These are phyloP conservation scores for Orbilia oligospora DNA, from an alignment of 2,329 filamentous ascomycete genomes.

Conservation along the genomic window DNA sequence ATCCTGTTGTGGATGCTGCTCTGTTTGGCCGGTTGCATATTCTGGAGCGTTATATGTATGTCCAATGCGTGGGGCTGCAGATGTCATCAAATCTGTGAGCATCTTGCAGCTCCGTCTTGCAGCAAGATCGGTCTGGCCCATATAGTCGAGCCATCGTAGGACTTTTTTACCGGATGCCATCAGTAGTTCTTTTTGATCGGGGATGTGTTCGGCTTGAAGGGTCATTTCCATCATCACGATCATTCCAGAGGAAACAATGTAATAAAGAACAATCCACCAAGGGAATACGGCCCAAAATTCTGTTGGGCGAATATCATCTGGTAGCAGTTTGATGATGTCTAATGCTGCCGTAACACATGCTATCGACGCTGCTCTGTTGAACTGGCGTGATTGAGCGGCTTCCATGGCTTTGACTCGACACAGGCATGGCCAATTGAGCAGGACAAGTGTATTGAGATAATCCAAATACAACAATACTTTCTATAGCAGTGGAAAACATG, in stretches of 20 bases:
- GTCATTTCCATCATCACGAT: slow-evolving; percentile 62
- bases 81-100: slow-evolving; percentile 62
- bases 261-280: slow-evolving; percentile 64
- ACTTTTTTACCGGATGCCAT: slow-evolving; percentile 63
- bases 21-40: slow-evolving; percentile 22
- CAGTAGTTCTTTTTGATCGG: slow-evolving; percentile 63
- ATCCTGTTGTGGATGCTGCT: slow-evolving; percentile 39
- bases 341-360: slow-evolving; percentile 64
- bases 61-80: slow-evolving; percentile 47
- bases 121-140: slow-evolving; percentile 63
- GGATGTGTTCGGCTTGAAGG: slow-evolving; percentile 64
- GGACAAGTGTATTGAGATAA: slow-evolving; percentile 63
- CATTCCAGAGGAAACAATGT: slow-evolving; percentile 62
- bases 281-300: slow-evolving; percentile 62
- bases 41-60: slow-evolving; percentile 39
- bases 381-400: slow-evolving; percentile 61
- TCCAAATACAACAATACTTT: slow-evolving; percentile 58
- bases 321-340: slow-evolving; percentile 63
- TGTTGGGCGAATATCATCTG: slow-evolving; percentile 61
- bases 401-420: slow-evolving; percentile 62
- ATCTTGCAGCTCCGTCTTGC: slow-evolving; percentile 63
- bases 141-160: slow-evolving; percentile 63
- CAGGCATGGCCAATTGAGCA: slow-evolving; percentile 62
- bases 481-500: slow-evolving; percentile 35
- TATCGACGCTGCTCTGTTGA: slow-evolving; percentile 63